Evolutionary conservation across 1,139 yeast species (phyloP), one percentile per base, ranked within the genome.

Genomic region (Pichia norvegensis): DNA sequence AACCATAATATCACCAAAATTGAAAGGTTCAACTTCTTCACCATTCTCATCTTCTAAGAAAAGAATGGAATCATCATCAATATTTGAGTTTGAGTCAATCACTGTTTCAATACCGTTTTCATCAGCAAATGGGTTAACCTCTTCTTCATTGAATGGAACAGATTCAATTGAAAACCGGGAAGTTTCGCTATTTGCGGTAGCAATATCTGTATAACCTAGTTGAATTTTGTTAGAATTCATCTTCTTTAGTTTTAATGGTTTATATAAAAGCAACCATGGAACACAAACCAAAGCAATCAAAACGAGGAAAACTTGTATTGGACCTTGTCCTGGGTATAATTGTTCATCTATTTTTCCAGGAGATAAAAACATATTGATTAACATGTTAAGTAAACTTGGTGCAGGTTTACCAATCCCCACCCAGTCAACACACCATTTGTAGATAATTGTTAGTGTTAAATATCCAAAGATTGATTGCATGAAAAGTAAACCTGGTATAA

Each of bases 361-460:
- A 0, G 96, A 72, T 59, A 92, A 72, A 62, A 94, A 92, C 99
- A 92, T 92, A 61, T 85, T 85, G 58, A 92, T 92, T 58, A 92
- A 74, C 96, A 92, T 92, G 65, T 92, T 90, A 53, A 92, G 75
- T 56, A 92, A 70, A 25, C 97, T 95, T 2, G 99, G 99, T 1
- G 99, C 95, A 44, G 85, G 83, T 56, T 73, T 78, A 3, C 71
- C 81, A 31, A 73, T 73, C 9, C 76, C 82, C 42, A 83, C 66
- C 99, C 99, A 92, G 67, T 92, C 95, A 36, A 85, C 83, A 39
- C 82, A 70, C 99, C 99, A 92, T 67, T 92, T 92, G 72, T 90
- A 92, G 29, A 92, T 73, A 56, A 92, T 90, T 36, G 92, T 76
- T 44, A 92, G 59, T 4, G 94, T 73, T 52, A 92, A 72, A 65